Evolutionary conservation across 108 stramenopile genomes (phyloP).

Genomic region (Cyclotella sp.): DNA sequence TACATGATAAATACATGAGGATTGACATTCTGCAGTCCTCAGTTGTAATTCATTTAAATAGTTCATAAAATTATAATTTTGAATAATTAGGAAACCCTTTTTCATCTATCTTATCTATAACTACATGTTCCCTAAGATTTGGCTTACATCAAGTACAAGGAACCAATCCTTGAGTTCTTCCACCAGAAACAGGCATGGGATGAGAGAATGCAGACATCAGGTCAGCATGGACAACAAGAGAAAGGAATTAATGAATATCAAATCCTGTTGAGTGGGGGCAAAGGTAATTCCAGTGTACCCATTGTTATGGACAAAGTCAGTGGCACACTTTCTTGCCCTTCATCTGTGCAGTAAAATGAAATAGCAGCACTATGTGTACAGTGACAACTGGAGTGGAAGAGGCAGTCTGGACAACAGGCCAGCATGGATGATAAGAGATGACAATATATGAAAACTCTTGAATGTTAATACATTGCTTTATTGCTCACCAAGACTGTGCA

Average conservation of each 20-base stretch:
- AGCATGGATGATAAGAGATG: constrained; percentile 12
- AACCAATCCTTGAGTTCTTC: neutral
- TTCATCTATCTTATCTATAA: too few relatives aligned
- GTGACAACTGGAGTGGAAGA: neutral
- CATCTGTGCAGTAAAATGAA: neutral
- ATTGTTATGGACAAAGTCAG: neutral
- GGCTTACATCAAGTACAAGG: too few relatives aligned
- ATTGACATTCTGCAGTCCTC: too few relatives aligned
- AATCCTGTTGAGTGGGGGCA: neutral
- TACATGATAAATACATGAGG: too few relatives aligned
- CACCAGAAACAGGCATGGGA: neutral
- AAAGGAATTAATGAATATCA: too few relatives aligned
- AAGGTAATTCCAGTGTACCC: neutral
- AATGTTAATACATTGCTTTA: too few relatives aligned
- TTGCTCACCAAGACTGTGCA: too few relatives aligned
- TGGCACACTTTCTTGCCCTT: neutral
- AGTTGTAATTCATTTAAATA: too few relatives aligned
- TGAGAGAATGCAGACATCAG: constrained; percentile 3
- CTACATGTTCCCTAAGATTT: too few relatives aligned
- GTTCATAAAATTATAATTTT: too few relatives aligned
- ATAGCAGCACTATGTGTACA: neutral
- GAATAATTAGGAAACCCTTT: too few relatives aligned
- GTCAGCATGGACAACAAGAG: constrained; percentile 4
- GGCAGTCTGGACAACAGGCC: constrained; percentile 12
- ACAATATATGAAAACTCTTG: neutral